Base-by-base conservation (phyloP, 2,329 filamentous ascomycete genomes). In the Geosmithia morbida region DNA sequence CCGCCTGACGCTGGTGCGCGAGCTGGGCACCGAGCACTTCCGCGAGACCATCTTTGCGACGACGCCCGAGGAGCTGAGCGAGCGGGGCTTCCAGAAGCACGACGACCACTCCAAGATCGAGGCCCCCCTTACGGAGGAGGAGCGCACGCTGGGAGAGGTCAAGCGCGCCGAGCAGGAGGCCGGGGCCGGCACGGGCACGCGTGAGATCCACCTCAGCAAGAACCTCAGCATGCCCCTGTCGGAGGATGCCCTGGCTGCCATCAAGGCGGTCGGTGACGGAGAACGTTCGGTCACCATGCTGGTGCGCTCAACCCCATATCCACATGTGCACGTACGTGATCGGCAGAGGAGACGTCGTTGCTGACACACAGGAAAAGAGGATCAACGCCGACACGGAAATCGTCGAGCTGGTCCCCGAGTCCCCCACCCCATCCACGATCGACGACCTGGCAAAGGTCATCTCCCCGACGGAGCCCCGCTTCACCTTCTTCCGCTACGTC, bases 1-100 rank as follows among this genome's bases (percentile, higher is more conserved):
- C 26, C 76, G 85, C 10, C 69, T 89, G 55, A 85, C 85, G 0
- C 72, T 92, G 1, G 75, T 83, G 45, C 76, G 85, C 41, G 85
- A 90, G 64, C 71, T 92, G 10, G 86, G 87, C 43, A 76, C 79
- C 47, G 85, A 92, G 61, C 74, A 87, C 56, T 90, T 92, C 64
- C 70, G 81, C 46, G 83, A 89, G 60, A 83, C 77, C 20, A 70
- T 90, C 41, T 87, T 89, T 59, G 77, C 75, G 11, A 90, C 84
- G 1, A 76, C 72, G 41, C 67, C 79, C 20, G 74, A 78, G 18
- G 86, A 92, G 65, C 66, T 92, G 51, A 86, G 70, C 7, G 67
- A 72, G 13, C 68, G 72, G 41, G 86, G 86, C 0, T 92, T 89
- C 66, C 70, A 72, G 56, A 80, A 75, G 57, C 83, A 88, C 59